A percentile compares a stretch with the other conserved stretches of the same genome.
These are phyloP conservation scores for Vicia villosa DNA, from an alignment of 306 rosid species.

Conservation along the genomic window DNA sequence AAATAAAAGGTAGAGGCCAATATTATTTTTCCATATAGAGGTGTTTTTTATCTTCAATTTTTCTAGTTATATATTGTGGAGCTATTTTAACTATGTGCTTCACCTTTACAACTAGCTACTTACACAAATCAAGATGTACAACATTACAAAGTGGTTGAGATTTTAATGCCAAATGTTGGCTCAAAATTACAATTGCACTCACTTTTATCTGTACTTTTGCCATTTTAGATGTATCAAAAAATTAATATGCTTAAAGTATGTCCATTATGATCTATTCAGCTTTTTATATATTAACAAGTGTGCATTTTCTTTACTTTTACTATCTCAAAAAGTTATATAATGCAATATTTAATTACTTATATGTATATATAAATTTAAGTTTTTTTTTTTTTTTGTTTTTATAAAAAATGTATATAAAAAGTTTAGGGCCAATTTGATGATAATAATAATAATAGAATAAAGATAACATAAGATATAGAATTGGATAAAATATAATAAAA, in stretches of 20 bases:
- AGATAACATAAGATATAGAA: no score
- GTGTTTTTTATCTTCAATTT: slow-evolving; percentile 36
- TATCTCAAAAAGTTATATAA: no score
- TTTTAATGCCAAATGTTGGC: slow-evolving; percentile 55
- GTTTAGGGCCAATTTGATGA: no score
- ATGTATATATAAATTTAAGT: no score
- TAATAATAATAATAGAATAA: no score
- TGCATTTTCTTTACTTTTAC: neutral
- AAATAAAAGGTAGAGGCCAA: slow-evolving; percentile 21
- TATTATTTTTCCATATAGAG: slow-evolving; percentile 39
- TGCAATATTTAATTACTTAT: no score
- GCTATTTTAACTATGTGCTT: slow-evolving; percentile 41
- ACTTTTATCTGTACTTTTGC: slow-evolving; percentile 46
- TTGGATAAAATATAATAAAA: no score
- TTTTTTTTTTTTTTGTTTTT: no score
- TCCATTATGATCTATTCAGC: slow-evolving; percentile 24
- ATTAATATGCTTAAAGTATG: slow-evolving; percentile 41
- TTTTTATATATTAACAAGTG: neutral
- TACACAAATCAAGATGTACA: slow-evolving; percentile 50
- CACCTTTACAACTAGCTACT: slow-evolving; percentile 47
- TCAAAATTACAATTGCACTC: slow-evolving; percentile 43
- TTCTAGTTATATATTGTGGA: slow-evolving; percentile 42
- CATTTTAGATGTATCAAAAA: slow-evolving; percentile 31
- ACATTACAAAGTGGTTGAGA: slow-evolving; percentile 44
- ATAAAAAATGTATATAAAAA: no score